phyloP scores from a whole-genome alignment of 768 basidiomycete genomes.

The Hydnum rufescens region DNA sequence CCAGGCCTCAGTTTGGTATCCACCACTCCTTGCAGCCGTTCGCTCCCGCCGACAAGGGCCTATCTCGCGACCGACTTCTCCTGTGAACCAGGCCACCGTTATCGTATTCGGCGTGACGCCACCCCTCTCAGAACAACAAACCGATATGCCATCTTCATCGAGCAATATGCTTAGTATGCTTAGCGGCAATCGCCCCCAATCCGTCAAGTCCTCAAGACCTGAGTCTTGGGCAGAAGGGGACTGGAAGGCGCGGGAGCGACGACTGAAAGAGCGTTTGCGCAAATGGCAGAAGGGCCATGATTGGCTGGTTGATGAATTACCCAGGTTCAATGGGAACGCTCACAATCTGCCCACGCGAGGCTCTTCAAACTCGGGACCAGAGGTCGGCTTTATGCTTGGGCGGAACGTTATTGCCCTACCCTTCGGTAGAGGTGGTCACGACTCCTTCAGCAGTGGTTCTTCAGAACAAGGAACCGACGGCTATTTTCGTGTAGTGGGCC shows the following conservation, averaged over 20 bases:
- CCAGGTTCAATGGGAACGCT: conserved; percentile 23
- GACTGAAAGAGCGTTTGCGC: conserved; percentile 47
- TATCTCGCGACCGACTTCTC: conserved; percentile 36
- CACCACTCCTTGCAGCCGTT: conserved; percentile 60
- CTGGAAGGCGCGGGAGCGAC: conserved; percentile 46
- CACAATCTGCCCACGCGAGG: not conserved
- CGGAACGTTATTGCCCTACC: not conserved
- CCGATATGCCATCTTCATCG: not conserved
- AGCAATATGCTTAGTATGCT: conserved; percentile 7
- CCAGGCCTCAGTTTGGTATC: conserved; percentile 60
- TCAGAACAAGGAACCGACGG: not conserved
- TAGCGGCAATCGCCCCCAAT: not conserved
- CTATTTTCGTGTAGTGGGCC: conserved; percentile 23
- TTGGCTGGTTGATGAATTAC: conserved; percentile 41
- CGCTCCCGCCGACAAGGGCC: conserved; percentile 51
- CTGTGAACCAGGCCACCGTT: conserved; percentile 47
- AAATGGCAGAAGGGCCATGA: conserved; percentile 54
- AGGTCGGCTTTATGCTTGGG: too few species aligned
- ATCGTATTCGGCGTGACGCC: conserved; percentile 83
- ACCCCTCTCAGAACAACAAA: not conserved
- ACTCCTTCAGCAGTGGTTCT: not conserved
- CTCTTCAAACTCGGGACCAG: not conserved
- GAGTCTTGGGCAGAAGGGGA: conserved; percentile 27
- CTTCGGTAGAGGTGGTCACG: not conserved
- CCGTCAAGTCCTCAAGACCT: not conserved